A percentile compares a stretch with the other conserved stretches of the same genome.
phyloP scores from a whole-genome alignment of 164 flowering plant species.

The Umbilicus rupestris region DNA sequence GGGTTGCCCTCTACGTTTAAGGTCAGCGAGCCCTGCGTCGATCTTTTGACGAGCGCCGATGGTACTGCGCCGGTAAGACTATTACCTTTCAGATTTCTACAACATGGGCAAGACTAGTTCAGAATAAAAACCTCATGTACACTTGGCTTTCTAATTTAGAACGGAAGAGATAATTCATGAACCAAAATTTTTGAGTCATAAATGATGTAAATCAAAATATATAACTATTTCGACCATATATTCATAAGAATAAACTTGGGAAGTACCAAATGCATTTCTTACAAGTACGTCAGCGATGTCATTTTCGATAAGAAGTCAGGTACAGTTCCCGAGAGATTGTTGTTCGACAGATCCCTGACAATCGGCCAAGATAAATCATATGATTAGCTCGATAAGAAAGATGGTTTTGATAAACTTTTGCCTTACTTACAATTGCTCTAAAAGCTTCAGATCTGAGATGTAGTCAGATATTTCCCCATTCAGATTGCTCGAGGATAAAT shows the following conservation, averaged over 20 bases:
- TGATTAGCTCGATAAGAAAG: neutral
- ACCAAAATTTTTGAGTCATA: no score
- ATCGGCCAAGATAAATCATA: neutral
- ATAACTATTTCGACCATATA: no score
- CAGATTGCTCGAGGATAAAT: conserved; percentile 26
- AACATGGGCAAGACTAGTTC: neutral
- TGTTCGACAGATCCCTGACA: conserved; percentile 36
- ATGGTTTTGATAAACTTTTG: neutral
- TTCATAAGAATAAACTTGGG: no score
- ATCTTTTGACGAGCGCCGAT: conserved; percentile 16
- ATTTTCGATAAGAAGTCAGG: conserved; percentile 17
- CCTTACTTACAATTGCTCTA: conserved; percentile 17
- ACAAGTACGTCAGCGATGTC: conserved; percentile 14
- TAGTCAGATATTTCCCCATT: conserved; percentile 16
- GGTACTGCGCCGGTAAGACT: conserved; percentile 29
- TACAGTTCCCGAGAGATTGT: conserved; percentile 17
- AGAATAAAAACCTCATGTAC: neutral
- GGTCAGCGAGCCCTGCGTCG: conserved; percentile 17
- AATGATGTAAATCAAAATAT: no score
- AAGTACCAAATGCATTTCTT: conserved; percentile 10
- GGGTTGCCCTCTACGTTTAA: conserved; percentile 14
- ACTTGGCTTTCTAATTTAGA: no score
- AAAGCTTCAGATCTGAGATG: conserved; percentile 12
- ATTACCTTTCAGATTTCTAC: conserved; percentile 30
- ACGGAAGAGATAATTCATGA: no score